phyloP scores from a whole-genome alignment of 345 rosid species.

The Cardamine chenopodiifolia region DNA sequence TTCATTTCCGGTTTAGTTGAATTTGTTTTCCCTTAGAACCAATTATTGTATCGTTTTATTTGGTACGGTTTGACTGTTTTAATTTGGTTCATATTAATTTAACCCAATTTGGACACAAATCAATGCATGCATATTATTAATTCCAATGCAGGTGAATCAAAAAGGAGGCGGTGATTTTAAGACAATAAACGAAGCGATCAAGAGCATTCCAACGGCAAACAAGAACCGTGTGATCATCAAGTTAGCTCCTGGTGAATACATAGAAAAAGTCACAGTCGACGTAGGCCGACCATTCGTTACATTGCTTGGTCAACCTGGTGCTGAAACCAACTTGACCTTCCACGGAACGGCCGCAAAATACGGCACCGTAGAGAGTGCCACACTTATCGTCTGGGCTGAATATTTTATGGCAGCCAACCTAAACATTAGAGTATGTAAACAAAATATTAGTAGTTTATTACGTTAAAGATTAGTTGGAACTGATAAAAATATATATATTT shows the following conservation, averaged over 20 bases:
- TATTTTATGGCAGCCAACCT: slow-evolving; percentile 41
- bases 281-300: slow-evolving; percentile 53
- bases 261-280: slow-evolving; percentile 55
- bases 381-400: slow-evolving; percentile 33
- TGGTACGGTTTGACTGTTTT: background rate
- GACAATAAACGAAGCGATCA: slow-evolving; percentile 54
- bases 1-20: background rate
- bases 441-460: too few relatives aligned
- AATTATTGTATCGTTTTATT: background rate
- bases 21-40: background rate
- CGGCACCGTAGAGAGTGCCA: slow-evolving; percentile 50
- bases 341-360: slow-evolving; percentile 50
- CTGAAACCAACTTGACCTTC: slow-evolving; percentile 43
- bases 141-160: slow-evolving; percentile 31
- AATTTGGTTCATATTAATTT: background rate
- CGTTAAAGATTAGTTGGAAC: too few relatives aligned
- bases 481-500: background rate
- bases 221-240: slow-evolving; percentile 53
- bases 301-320: slow-evolving; percentile 51
- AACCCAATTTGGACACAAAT: background rate
- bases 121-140: background rate
- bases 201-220: slow-evolving; percentile 53
- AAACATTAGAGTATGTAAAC: slow-evolving; percentile 16
- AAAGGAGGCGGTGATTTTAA: slow-evolving; percentile 45
- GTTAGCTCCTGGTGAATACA: slow-evolving; percentile 54